Percentiles rank a stretch among this genome's conserved stretches.
Evolutionary conservation across 2,329 filamentous ascomycete species (phyloP).

Genomic region (Corinectria fuckeliana): DNA sequence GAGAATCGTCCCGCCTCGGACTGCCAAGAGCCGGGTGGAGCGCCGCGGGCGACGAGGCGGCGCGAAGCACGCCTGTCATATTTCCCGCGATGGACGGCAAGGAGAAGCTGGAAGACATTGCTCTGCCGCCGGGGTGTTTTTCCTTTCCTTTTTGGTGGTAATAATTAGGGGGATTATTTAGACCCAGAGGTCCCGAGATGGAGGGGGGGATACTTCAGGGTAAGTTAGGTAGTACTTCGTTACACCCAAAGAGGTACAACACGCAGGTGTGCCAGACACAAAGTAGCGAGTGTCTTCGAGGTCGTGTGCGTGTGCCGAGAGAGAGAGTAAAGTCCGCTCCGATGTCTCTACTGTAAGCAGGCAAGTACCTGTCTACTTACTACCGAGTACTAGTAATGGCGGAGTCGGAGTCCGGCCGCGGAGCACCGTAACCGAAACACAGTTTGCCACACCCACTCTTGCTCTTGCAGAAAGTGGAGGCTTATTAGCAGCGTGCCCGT

Average conservation of each 20-base stretch:
- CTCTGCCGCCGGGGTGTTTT: constrained; percentile 1
- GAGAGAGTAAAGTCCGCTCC: constrained; percentile 28
- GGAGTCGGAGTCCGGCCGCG: constrained; percentile 32
- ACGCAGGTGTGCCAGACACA: no score
- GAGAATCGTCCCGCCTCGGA: constrained; percentile 29
- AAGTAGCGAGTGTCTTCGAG: no score
- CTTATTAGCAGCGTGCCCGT: neutral
- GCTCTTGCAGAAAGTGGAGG: constrained; percentile 10
- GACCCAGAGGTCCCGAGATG: no score
- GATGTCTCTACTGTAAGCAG: no score
- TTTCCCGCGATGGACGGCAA: constrained; percentile 22
- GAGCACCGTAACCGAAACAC: constrained; percentile 31
- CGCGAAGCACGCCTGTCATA: constrained; percentile 35
- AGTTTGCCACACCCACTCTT: constrained; percentile 17
- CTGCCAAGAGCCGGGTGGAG: constrained; percentile 59
- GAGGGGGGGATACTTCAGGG: no score
- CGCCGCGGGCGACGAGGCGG: constrained; percentile 54
- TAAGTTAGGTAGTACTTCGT: no score
- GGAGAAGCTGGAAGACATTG: neutral
- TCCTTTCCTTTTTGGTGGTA: constrained; percentile 10
- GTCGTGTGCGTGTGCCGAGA: no score
- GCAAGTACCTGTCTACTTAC: no score
- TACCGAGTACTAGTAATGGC: constrained; percentile 35
- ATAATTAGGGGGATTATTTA: constrained; percentile 7
- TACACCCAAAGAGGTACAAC: no score